These are phyloP conservation scores for Globisporangium orthogonon DNA, from an alignment of 352 stramenopile species.

Conservation along the genomic window DNA sequence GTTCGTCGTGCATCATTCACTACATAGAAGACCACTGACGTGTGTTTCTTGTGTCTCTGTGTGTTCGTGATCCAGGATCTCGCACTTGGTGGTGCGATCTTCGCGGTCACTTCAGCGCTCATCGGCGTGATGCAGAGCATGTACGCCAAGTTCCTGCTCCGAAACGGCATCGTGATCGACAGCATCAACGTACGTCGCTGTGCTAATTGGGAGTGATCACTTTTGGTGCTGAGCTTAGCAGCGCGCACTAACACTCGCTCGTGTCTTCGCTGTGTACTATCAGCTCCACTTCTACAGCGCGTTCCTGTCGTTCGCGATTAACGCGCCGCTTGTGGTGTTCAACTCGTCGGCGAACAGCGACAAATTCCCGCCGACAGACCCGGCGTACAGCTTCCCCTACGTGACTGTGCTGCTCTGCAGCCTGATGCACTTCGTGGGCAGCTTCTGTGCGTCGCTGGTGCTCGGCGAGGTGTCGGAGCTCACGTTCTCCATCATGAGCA, in stretches of 20 bases:
- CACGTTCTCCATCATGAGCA: slow-evolving; percentile 89
- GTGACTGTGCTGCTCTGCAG: slow-evolving; percentile 67
- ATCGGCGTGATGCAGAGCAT: slow-evolving; percentile 85
- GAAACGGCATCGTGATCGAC: slow-evolving; percentile 66
- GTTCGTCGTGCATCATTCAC: no score
- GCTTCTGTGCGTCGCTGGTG: slow-evolving; percentile 76
- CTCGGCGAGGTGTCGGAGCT: slow-evolving; percentile 84
- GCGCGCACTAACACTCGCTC: not conserved
- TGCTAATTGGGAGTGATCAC: not conserved
- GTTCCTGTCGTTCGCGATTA: slow-evolving; percentile 81
- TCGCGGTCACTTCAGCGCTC: slow-evolving; percentile 66
- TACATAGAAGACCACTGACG: not conserved
- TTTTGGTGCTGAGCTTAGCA: not conserved
- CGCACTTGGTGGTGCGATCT: slow-evolving; percentile 55
- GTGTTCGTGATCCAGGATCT: slow-evolving; percentile 35
- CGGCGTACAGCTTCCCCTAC: slow-evolving; percentile 53
- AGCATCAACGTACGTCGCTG: slow-evolving; percentile 65
- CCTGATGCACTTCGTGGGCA: slow-evolving; percentile 80
- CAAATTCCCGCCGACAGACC: slow-evolving; percentile 39
- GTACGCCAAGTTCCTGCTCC: slow-evolving; percentile 83
- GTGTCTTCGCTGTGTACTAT: not conserved
- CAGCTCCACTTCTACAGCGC: slow-evolving; percentile 86
- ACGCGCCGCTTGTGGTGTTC: slow-evolving; percentile 67
- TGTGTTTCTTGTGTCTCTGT: not conserved
- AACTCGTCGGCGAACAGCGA: slow-evolving; percentile 34